Evolutionary conservation across 2,329 filamentous ascomycete genomes (phyloP).

Genomic region (Westerdykella sp.): DNA sequence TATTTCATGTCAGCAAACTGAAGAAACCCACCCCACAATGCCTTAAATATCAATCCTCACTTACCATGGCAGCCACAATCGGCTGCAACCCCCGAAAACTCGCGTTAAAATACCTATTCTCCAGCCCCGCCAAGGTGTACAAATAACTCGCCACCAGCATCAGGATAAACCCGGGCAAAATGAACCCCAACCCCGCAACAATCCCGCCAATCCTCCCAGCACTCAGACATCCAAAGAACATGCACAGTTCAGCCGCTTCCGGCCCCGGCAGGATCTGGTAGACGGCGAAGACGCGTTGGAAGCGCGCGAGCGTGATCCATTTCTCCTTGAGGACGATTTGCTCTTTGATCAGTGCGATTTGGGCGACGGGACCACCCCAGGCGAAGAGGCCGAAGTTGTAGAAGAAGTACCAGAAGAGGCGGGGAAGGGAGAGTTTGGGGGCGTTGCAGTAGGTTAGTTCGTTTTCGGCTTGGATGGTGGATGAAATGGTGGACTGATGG

Average conservation of each 20-base stretch:
- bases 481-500: slow-evolving; percentile 2
- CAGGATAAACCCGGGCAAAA: slow-evolving; percentile 26
- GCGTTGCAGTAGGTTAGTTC: slow-evolving; percentile 19
- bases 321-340: slow-evolving; percentile 30
- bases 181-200: slow-evolving; percentile 26
- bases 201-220: slow-evolving; percentile 29
- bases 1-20: slow-evolving; percentile 5
- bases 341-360: slow-evolving; percentile 34
- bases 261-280: slow-evolving; percentile 35
- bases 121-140: slow-evolving; percentile 25
- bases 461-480: slow-evolving; percentile 4
- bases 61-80: slow-evolving; percentile 29
- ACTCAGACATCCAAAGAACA: slow-evolving; percentile 35
- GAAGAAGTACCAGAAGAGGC: slow-evolving; percentile 35
- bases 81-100: slow-evolving; percentile 29
- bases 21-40: background rate
- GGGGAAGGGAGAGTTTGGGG: slow-evolving; percentile 20
- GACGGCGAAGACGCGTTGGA: slow-evolving; percentile 33
- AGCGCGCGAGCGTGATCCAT: slow-evolving; percentile 31
- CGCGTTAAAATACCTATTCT: slow-evolving; percentile 28
- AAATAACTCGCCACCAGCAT: slow-evolving; percentile 28
- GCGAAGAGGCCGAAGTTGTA: slow-evolving; percentile 35
- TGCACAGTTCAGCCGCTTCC: slow-evolving; percentile 33
- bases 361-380: slow-evolving; percentile 33
- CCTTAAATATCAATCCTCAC: background rate